Evolutionary conservation across 148 eudicot genomes (phyloP), one percentile per base, ranked within the genome.

Genomic region (Amaranthus palmeri): DNA sequence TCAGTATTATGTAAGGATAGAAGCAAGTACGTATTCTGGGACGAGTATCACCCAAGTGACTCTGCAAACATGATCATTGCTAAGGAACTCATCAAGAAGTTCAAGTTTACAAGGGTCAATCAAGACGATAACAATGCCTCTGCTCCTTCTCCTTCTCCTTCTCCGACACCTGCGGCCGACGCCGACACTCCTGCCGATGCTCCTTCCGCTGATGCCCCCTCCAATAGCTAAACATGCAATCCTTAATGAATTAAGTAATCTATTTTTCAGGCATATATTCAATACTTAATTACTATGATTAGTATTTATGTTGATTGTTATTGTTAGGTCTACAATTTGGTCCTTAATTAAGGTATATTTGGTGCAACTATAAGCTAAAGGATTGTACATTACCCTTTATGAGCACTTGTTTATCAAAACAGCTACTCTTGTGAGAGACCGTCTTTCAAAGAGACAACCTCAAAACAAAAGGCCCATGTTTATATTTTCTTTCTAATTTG

Each of bases 21-120:
- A 61, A 90, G 91, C 83, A 87, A 92, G 61, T 92, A 92, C 41
- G 90, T 92, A 73, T 92, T 92, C 65, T 92, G 97, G 97, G 97
- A 92, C 50, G 97, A 92, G 76, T 92, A 86, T 54, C 97, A 92
- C 71, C 97, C 97, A 0, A 82, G 90, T 8, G 97, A 92, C 44
- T 81, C 85, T 13, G 96, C 96, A 4, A 92, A 88, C 64, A 70
- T 81, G 80, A 66, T 92, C 6, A 84, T 92, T 18, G 90, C 97
- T 1, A 81, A 86, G 7, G 88, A 83, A 59, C 67, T 90, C 53
- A 83, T 92, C 10, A 85, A 75, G 54, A 90, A 88, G 66, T 79
- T 92, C 9, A 85, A 88, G 10, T 86, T 86, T 51, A 61, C 61
- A 47, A 69, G 68, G 25, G 74, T 45, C 10, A 83, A 80, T 45